Conservation (phyloP, 208 protist genomes). For the Leishmania guyanensis region DNA sequence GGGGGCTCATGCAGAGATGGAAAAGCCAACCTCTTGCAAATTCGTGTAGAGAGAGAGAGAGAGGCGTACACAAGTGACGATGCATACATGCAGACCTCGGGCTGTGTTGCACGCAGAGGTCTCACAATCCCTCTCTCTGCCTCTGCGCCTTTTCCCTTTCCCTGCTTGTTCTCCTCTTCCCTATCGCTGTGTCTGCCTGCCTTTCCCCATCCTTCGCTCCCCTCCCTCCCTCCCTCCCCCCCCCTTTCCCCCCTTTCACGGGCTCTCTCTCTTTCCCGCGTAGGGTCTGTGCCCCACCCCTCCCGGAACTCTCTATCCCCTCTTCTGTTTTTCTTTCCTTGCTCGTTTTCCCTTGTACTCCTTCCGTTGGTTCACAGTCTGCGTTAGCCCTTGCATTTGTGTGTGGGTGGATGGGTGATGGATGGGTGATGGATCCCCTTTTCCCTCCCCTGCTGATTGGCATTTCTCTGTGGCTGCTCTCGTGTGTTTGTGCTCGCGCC, state of each 20-base stretch:
- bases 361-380: not conserved
- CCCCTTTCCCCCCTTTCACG: too few species aligned
- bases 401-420: not conserved
- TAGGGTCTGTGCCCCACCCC: too few species aligned
- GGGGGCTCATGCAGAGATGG: not conserved
- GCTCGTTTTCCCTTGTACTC: not conserved
- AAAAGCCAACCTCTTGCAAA: not conserved
- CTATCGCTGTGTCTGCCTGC: not conserved
- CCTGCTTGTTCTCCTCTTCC: not conserved
- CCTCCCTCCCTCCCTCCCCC: not conserved
- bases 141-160: slow-evolving; percentile 3
- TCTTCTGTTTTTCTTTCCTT: not conserved
- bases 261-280: too few species aligned
- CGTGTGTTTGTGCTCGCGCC: not conserved
- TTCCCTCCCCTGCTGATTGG: too few species aligned
- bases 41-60: not conserved
- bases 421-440: not conserved
- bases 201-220: not conserved
- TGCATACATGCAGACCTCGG: not conserved
- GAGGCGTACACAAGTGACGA: not conserved
- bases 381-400: not conserved
- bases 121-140: not conserved
- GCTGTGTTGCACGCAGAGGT: not conserved
- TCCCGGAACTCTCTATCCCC: slow-evolving; percentile 7
- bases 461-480: too few species aligned